Base-by-base conservation (phyloP, 225 moss, liverwort and hornwort genomes). In the Pleurozium schreberi region DNA sequence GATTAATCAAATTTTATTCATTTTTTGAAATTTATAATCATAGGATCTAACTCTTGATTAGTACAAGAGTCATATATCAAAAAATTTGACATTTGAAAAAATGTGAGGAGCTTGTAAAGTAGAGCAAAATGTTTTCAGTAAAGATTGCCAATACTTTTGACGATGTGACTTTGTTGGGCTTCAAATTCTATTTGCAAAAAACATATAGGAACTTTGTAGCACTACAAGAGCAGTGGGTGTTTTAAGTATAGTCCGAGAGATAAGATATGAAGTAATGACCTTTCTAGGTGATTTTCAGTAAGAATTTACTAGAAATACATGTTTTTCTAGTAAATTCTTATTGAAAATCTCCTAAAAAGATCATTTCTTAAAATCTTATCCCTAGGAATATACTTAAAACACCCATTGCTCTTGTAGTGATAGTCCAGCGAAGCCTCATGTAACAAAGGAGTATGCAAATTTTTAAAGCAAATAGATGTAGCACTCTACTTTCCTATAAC, bases 81-180 rank as follows among this genome's bases (percentile, higher is more conserved):
- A 6, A 2, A 9, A 28, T 28, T 0, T 9, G 6, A 45, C 49
- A 3, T 27, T 1, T 45, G 3, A 17, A 0, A 4, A 73, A 73
- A 73, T 70, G 9, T 42, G 15, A 42, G 5, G 43, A 43, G 13
- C 2, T 3, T 43, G 3, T 70, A 42, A 42, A 70, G 0, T 42
- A 3, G 5, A 70, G 43, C 9, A 70, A 70, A 26, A 9, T 42
- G 2, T 23, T 9, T 15, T 70, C n/a, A n/a, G 25, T 14, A 42
- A 27, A 42, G 14, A 26, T 15, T 70, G 1, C 15, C 15, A 1
- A 26, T 1, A 70, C 15, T 42, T 69, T 40, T 69, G 40, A 40
- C 13, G 8, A 38, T 67, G 38, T 38, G 5, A 0, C 8, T 69
- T 69, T 70, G 42, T 42, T 1, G 0, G 5, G 2, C 26, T 26